Conservation (phyloP, 225 moss, liverwort and hornwort genomes). For the Polytrichum formosum region DNA sequence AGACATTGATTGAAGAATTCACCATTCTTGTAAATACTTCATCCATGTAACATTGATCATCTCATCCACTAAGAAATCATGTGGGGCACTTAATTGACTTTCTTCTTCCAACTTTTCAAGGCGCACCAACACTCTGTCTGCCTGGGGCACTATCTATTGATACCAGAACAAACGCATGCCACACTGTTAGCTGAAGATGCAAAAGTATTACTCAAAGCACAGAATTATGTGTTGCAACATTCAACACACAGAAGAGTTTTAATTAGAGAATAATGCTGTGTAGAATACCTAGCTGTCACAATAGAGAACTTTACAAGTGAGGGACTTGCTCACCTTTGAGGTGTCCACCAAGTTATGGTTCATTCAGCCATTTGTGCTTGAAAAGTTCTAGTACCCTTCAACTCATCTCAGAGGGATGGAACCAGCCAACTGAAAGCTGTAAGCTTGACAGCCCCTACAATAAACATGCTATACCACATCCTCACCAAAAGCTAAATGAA, state of each 20-base stretch:
- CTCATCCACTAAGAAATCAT: background rate
- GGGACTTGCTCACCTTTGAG: constrained; percentile 20
- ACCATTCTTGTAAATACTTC: background rate
- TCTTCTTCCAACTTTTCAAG: constrained; percentile 58
- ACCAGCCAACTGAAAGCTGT: no score
- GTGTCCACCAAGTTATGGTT: constrained; percentile 21
- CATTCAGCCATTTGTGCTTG: no score
- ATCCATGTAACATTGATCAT: background rate
- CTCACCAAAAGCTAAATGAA: no score
- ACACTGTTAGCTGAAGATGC: background rate
- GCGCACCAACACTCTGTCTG: constrained; percentile 83
- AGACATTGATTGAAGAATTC: no score
- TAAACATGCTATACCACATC: no score
- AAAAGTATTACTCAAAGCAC: background rate
- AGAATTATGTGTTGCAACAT: constrained; percentile 6
- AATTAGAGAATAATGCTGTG: background rate
- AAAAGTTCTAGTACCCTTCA: no score
- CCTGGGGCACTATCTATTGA: constrained; percentile 75
- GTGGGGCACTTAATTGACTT: constrained; percentile 7
- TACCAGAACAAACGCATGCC: background rate
- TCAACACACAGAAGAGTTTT: background rate
- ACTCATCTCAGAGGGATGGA: no score
- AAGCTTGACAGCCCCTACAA: no score
- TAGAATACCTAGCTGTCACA: no score
- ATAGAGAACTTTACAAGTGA: background rate